Evolutionary conservation across 2,329 filamentous ascomycete species (phyloP), one percentile per base, ranked within the genome.

Genomic region (Cladosporium sp.): DNA sequence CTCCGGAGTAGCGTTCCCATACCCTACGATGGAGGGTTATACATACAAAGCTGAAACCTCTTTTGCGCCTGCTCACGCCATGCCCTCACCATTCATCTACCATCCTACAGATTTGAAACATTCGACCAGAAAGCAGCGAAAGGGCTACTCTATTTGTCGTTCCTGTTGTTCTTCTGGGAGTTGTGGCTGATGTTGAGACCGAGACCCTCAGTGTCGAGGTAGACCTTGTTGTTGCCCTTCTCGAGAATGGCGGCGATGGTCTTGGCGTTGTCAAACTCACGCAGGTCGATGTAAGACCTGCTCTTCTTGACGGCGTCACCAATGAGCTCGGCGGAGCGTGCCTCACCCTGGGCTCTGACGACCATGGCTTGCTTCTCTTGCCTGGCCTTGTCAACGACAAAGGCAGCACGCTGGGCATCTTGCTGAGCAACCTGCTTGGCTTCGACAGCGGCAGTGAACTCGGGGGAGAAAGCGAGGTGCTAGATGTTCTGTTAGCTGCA

Each of bases 361-460:
- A 99, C 91, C 80, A 92, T 97, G 68, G 94, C 94, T 79, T 99
- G 94, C 83, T 99, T 99, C 83, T 99, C 94, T 78, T 99, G 94
- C 66, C 94, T 88, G 55, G 94, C 94, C 80, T 97, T 97, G 86
- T 99, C 94, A 65, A 99, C 94, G 53, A 99, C 83, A 79, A 99
- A 99, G 60, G 94, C 94, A 34, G 94, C 94, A 63, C 94, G 86
- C 77, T 99, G 94, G 34, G 94, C 94, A 75, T 99, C 94, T 80
- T 99, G 94, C 69, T 87, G 84, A 22, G 84, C 84, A 57, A 87
- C 84, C 71, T 87, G 84, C 73, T 87, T 87, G 69, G 84, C 84
- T 75, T 87, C 84, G 66, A 87, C 84, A 24, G 84, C 84, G 58
- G 84, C 84, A 56, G 84, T 87, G 75, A 87, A 87, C 68, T 87